These are phyloP conservation scores for Picochlorum sp. DNA, from an alignment of 139 green algal genomes.

Conservation along the genomic window DNA sequence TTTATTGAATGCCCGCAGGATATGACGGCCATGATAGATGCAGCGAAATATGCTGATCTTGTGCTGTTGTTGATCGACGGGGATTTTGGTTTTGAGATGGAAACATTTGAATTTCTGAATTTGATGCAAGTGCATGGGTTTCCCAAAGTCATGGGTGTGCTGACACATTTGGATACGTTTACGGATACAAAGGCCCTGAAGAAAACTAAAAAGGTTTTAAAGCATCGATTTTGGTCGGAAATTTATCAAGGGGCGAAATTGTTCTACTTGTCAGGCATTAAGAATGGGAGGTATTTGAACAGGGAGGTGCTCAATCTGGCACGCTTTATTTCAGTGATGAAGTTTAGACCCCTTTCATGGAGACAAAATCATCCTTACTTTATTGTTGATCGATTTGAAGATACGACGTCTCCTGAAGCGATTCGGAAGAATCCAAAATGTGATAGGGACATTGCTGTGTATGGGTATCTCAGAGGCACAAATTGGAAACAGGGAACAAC, in stretches of 20 bases:
- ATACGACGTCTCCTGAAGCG: constrained; percentile 73
- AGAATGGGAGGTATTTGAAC: constrained; percentile 77
- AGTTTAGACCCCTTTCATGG: constrained; percentile 91
- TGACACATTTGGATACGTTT: constrained; percentile 97
- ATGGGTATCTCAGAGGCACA: constrained; percentile 84
- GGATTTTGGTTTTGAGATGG: constrained; percentile 98
- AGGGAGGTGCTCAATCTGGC: constrained; percentile 91
- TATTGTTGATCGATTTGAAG: constrained; percentile 75
- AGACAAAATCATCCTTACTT: constrained; percentile 82
- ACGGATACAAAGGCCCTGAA: constrained; percentile 70
- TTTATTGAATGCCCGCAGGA: constrained; percentile 89
- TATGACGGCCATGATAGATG: constrained; percentile 85
- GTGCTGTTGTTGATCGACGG: constrained; percentile 93
- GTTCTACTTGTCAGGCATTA: constrained; percentile 91
- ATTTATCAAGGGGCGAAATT: constrained; percentile 96
- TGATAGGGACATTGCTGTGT: constrained; percentile 83
- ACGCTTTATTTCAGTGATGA: constrained; percentile 87
- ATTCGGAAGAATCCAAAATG: constrained; percentile 62
- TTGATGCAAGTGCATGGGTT: constrained; percentile 91
- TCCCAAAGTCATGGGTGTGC: constrained; percentile 97
- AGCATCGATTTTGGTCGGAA: constrained; percentile 92
- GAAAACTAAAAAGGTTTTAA: constrained; percentile 94
- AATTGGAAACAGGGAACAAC: constrained; percentile 58
- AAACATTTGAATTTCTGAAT: constrained; percentile 99
- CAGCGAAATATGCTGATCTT: constrained; percentile 94